Conservation (phyloP, 2,329 filamentous ascomycete species). For the Grosmannia serpens region DNA sequence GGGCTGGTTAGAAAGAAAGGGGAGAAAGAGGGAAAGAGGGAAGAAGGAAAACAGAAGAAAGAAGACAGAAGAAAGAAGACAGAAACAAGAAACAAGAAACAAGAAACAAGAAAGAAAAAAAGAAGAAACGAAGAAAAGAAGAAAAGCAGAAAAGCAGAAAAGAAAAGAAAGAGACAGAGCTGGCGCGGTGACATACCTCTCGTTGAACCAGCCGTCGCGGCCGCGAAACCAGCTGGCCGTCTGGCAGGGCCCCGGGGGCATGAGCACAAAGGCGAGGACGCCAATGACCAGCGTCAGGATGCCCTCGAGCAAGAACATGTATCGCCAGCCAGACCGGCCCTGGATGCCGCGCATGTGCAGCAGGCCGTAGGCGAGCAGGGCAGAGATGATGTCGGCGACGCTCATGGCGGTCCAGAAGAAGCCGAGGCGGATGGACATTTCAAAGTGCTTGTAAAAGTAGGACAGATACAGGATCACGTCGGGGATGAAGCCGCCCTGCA, state of each 20-base stretch:
- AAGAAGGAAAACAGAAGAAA: not conserved
- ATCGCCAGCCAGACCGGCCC: conserved; percentile 29
- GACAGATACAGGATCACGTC: conserved; percentile 31
- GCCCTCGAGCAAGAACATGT: conserved; percentile 45
- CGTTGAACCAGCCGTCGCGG: conserved; percentile 47
- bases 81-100: not conserved
- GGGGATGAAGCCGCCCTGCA: conserved; percentile 36
- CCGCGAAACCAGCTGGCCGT: conserved; percentile 42
- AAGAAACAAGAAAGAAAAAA: too few relatives aligned
- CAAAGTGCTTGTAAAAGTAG: conserved; percentile 31
- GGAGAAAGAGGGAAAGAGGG: not conserved
- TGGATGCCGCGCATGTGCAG: conserved; percentile 27
- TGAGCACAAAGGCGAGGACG: conserved; percentile 39
- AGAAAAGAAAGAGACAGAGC: too few relatives aligned
- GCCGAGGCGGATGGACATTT: conserved; percentile 26
- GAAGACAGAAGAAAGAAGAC: not conserved
- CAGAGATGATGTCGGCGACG: conserved; percentile 26
- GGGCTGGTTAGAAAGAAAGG: not conserved
- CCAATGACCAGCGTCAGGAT: conserved; percentile 35
- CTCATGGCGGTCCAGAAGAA: conserved; percentile 31
- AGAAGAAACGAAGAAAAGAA: not conserved
- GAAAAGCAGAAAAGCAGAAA: not conserved
- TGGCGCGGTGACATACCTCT: conserved; percentile 27
- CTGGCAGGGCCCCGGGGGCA: conserved; percentile 40
- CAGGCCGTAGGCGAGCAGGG: conserved; percentile 26